Evolutionary conservation across 1,284 basidiomycete genomes (phyloP), one percentile per base, ranked within the genome.

Genomic region (Ceratobasidium theobromae): DNA sequence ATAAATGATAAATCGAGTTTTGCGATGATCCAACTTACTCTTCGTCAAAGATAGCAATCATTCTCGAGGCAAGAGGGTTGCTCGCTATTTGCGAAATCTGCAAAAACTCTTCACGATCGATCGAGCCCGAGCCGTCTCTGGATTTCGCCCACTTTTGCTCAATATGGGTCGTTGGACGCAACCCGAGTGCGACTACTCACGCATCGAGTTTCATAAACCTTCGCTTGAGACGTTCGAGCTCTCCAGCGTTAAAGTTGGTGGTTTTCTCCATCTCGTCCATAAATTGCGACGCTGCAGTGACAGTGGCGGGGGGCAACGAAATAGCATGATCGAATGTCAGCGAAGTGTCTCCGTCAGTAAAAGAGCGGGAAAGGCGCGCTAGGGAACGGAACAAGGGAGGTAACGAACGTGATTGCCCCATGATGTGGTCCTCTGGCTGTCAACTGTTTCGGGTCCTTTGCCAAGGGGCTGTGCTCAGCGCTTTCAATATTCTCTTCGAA

Each of bases 11-110:
- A 16, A 30, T 30, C 18, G 14, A 46, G 28, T 35, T 38, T 14
- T 4, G 18, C 45, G 32, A 16, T 9, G 28, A 30, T 18, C 8
- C 28, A 21, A 80, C 92, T 77, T 72, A 97, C 95, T 99, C 95
- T 79, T 98, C 94, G 74, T 99, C 96, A 75, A 99, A 99, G 74
- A 99, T 99, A 58, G 95, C 95, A 74, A 99, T 99, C 91, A 99
- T 93, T 58, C 96, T 86, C 64, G 92, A 93, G 51, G 97, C 95
- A 53, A 99, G 81, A 0, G 96, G 97, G 77, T 99, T 99, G 71
- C 94, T 96, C 32, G 96, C 96, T 74, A 99, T 98, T 78, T 97
- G 94, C 0, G 97, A 96, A 81, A 99, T 97, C 81, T 96, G 95
- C 60, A 99, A 81, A 77, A 99, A 99, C 79, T 99, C 96, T 74